Evolutionary conservation across 305 asterid species (phyloP), one percentile per base, ranked within the genome.

Genomic region (Striga hermonthica): DNA sequence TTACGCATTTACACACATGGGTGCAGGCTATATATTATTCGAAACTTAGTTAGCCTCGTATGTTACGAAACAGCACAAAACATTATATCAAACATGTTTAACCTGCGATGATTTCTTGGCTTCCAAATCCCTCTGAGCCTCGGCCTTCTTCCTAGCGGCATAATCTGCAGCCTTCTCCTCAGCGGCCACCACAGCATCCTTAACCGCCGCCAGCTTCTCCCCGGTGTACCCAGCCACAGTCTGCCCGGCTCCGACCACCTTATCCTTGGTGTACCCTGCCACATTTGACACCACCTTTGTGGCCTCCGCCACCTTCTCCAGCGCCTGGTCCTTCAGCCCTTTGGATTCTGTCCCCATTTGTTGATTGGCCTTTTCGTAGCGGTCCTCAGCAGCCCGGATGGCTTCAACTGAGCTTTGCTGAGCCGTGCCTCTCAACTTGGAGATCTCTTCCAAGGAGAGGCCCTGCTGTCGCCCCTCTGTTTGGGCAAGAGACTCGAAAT

Each of bases 141-240:
- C 96, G 0, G 68, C 86, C 53, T 80, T 79, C 80, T 86, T 90
- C 76, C 84, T 74, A 0, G 84, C 89, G 0, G 96, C 96, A 60
- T 76, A 82, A 34, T 84, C 88, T 0, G 88, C 95, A 1, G 87
- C 95, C 7, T 82, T 82, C 56, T 88, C 95, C 9, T 84, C 90
- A 0, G 74, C 60, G 1, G 81, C 72, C 57, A 86, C 91, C n/a
- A 86, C 89, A 3, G 72, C 82, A 31, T 86, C 92, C 70, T 80
- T 88, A 0, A 79, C 91, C 0, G 86, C 84, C 1, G 76, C 89
- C 37, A 90, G 58, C 65, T 73, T 86, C 22, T 84, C 90, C 16
- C 65, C 87, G 0, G 91, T 76, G 41, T 61, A 84, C 2, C 80
- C 86, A 10, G 22, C 84, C 7, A 77, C 88, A 0, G 61, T 74